Evolutionary conservation across 129 eudicot genomes (phyloP).

Genomic region (Daucus carota): DNA sequence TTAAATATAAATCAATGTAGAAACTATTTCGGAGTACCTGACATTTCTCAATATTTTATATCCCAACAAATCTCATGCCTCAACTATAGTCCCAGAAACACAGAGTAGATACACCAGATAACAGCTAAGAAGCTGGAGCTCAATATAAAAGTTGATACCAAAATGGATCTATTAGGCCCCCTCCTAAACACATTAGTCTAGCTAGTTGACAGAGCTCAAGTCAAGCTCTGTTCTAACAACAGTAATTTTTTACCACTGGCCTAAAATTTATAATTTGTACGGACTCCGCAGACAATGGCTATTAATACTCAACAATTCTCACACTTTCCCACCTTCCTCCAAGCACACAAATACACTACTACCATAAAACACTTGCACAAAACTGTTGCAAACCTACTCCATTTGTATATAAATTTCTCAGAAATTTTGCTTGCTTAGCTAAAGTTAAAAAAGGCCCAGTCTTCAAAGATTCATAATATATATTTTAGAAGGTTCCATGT

Average conservation of each 20-base stretch:
- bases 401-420: conserved; percentile 6
- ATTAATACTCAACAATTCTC: conserved; percentile 46
- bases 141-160: background rate
- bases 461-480: conserved; percentile 44
- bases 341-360: conserved; percentile 11
- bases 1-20: no score
- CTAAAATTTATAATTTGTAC: background rate
- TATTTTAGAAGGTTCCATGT: conserved; percentile 78
- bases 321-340: conserved; percentile 24
- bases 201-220: background rate
- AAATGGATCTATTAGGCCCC: background rate
- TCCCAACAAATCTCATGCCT: no score
- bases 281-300: conserved; percentile 47
- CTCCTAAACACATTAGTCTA: background rate
- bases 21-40: no score
- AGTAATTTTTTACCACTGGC: background rate
- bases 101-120: background rate
- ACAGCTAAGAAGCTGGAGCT: background rate
- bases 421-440: conserved; percentile 27
- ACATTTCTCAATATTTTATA: no score
- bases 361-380: background rate
- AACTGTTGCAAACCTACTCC: background rate
- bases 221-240: background rate
- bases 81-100: background rate
- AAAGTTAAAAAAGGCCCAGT: conserved; percentile 35